Conservation (phyloP, 1,139 yeast genomes). For the Nakaseomyces sp. region DNA sequence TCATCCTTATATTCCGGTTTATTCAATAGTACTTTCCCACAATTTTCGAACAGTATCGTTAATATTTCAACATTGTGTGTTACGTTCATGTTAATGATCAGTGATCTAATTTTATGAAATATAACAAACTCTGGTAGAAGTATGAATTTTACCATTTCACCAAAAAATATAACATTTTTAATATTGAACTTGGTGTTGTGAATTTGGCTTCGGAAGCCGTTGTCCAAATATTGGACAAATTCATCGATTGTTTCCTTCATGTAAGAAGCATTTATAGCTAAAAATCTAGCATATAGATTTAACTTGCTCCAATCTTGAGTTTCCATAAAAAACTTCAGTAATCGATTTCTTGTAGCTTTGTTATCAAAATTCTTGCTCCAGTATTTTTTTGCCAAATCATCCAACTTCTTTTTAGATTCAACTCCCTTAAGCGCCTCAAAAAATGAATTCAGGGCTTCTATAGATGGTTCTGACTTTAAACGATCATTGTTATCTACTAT, state of each 20-base stretch:
- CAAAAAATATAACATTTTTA: slow-evolving; percentile 52
- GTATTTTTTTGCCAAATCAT: slow-evolving; percentile 48
- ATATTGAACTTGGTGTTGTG: slow-evolving; percentile 46
- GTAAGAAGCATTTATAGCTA: slow-evolving; percentile 47
- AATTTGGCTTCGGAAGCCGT: slow-evolving; percentile 52
- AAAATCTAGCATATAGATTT: slow-evolving; percentile 51
- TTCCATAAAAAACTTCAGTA: slow-evolving; percentile 46
- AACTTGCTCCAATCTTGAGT: slow-evolving; percentile 40
- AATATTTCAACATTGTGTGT: slow-evolving; percentile 58
- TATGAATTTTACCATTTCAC: slow-evolving; percentile 71
- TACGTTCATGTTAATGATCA: slow-evolving; percentile 46
- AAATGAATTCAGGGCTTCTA: slow-evolving; percentile 41
- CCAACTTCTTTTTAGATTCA: slow-evolving; percentile 44
- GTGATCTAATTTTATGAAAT: slow-evolving; percentile 58
- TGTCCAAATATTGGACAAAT: slow-evolving; percentile 48
- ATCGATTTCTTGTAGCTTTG: slow-evolving; percentile 61
- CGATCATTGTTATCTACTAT: slow-evolving; percentile 11
- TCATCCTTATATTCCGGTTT: slow-evolving; percentile 52
- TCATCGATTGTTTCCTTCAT: slow-evolving; percentile 50
- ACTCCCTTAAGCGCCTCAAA: slow-evolving; percentile 40
- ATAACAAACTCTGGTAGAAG: slow-evolving; percentile 62
- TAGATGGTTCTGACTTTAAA: slow-evolving; percentile 8
- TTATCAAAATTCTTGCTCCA: slow-evolving; percentile 48
- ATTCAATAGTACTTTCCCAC: slow-evolving; percentile 60
- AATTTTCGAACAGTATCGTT: slow-evolving; percentile 58